Evolutionary conservation across 169 alveolate species (phyloP).

Genomic region (Perkinsus marinus): DNA sequence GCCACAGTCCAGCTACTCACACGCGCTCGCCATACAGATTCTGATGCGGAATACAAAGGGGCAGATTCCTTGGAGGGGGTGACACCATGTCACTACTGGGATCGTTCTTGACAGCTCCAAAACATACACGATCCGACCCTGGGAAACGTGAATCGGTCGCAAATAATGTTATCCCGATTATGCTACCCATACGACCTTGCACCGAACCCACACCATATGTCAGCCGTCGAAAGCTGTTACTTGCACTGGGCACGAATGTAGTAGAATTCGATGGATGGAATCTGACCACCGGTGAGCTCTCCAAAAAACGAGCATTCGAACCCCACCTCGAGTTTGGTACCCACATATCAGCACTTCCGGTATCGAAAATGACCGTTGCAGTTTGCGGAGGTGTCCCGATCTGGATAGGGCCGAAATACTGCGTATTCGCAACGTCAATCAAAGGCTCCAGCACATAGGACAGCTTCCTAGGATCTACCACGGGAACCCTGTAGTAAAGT

Average conservation of each 20-base stretch:
- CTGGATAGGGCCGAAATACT: constrained; percentile 26
- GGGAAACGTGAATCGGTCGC: too few species aligned
- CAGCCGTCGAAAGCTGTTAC: not conserved
- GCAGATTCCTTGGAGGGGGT: not conserved
- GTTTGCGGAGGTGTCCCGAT: constrained; percentile 30
- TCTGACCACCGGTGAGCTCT: not conserved
- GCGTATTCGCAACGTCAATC: constrained; percentile 10
- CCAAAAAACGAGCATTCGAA: not conserved
- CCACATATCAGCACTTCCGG: constrained; percentile 34
- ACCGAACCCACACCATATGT: not conserved
- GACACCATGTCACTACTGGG: not conserved
- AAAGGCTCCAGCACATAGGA: not conserved
- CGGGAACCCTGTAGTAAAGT: not conserved
- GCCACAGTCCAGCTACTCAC: not conserved
- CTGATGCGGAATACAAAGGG: not conserved
- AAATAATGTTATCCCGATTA: too few species aligned
- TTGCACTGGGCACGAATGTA: not conserved
- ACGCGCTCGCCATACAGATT: not conserved
- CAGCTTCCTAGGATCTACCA: not conserved
- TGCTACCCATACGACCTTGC: not conserved
- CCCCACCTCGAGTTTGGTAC: constrained; percentile 12
- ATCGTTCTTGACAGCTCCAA: not conserved
- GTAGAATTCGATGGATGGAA: not conserved
- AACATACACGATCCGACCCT: not conserved
- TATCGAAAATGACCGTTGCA: constrained; percentile 25